Conservation (phyloP, 257 asterid genomes). For the Solanum paucissectum region DNA sequence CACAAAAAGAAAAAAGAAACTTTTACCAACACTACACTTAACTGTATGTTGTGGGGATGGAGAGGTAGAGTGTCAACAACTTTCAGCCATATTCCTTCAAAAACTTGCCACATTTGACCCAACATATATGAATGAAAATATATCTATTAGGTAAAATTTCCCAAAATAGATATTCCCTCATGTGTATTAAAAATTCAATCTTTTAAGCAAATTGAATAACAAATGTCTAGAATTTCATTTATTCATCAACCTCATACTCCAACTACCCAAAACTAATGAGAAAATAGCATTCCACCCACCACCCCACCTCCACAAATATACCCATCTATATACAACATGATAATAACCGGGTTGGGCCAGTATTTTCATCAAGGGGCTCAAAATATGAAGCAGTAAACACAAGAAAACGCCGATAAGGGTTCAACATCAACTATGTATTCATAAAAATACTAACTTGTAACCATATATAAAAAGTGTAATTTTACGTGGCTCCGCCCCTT, state of each 20-base stretch:
- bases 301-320: neutral
- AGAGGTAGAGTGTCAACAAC: neutral
- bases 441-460: neutral
- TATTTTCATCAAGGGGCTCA: neutral
- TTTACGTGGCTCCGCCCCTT: neutral
- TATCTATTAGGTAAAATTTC: neutral
- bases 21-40: neutral
- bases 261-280: neutral
- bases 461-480: neutral
- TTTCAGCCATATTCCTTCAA: neutral
- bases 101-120: neutral
- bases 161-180: neutral
- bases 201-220: neutral
- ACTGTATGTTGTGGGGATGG: neutral
- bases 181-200: neutral
- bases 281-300: neutral
- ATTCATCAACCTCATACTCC: neutral
- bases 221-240: neutral
- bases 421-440: neutral
- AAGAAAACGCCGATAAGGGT: fast-evolving
- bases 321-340: neutral
- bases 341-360: neutral
- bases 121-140: neutral
- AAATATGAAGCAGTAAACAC: neutral
- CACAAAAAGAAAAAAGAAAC: neutral